phyloP scores from a whole-genome alignment of 129 eudicot genomes.

The Flaveria trinervia region DNA sequence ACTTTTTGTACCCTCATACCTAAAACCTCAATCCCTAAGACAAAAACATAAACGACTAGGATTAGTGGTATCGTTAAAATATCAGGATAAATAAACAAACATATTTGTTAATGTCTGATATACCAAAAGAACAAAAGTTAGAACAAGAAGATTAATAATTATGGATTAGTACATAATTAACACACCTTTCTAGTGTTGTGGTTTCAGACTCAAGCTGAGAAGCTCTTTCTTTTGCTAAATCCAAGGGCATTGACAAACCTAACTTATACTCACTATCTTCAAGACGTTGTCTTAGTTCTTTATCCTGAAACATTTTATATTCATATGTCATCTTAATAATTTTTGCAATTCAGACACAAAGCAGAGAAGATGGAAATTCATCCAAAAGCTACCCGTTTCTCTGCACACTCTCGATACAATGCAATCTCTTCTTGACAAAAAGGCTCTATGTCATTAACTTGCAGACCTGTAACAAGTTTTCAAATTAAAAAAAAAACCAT shows the following conservation, averaged over 20 bases:
- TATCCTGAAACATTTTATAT: constrained; percentile 51
- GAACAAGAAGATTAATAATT: background rate
- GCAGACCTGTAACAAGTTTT: constrained; percentile 63
- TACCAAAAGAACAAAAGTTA: background rate
- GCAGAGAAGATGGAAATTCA: background rate
- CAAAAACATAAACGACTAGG: background rate
- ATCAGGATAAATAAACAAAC: background rate
- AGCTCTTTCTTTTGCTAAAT: constrained; percentile 76
- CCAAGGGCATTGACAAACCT: constrained; percentile 93
- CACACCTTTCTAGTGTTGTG: constrained; percentile 82
- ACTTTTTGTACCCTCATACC: background rate
- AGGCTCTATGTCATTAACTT: constrained; percentile 90
- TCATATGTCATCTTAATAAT: background rate
- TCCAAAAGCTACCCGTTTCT: constrained; percentile 66
- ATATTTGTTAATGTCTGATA: background rate
- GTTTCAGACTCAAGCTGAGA: constrained; percentile 87
- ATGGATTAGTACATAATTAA: constrained; percentile 10
- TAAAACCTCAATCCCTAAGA: background rate
- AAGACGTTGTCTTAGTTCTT: constrained; percentile 78
- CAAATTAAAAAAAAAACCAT: background rate
- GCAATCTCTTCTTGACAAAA: constrained; percentile 98
- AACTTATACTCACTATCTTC: constrained; percentile 91
- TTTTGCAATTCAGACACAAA: background rate
- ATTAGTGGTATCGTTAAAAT: background rate
- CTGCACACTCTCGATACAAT: constrained; percentile 73